Evolutionary conservation across 1,284 basidiomycete species (phyloP).

Genomic region (Porogramme epimiltina): DNA sequence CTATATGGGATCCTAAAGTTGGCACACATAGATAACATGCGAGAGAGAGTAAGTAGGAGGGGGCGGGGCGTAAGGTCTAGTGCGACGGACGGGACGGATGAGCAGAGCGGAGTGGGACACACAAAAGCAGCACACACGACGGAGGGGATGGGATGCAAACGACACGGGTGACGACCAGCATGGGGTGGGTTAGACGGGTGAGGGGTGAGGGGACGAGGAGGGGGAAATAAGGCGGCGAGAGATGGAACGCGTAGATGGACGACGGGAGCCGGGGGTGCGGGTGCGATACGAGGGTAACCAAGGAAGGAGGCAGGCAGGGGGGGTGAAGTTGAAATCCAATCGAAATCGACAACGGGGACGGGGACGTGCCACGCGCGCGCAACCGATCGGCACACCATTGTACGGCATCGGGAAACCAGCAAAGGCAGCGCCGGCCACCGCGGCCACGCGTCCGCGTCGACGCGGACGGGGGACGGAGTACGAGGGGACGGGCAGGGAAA

Average conservation of each 20-base stretch:
- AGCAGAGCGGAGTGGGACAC: background rate
- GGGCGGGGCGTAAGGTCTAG: background rate
- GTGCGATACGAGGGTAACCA: background rate
- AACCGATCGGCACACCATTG: slow-evolving; percentile 7
- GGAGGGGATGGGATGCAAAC: background rate
- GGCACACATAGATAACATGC: slow-evolving; percentile 25
- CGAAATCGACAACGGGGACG: slow-evolving; percentile 9
- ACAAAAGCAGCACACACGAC: background rate
- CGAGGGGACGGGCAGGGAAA: too few species aligned
- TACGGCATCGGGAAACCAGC: background rate
- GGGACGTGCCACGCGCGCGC: slow-evolving; percentile 3
- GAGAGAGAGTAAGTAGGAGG: background rate
- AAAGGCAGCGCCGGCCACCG: slow-evolving; percentile 16
- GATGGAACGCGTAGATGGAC: background rate
- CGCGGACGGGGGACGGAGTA: too few species aligned
- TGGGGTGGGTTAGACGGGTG: background rate
- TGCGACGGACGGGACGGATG: background rate
- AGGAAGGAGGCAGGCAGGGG: slow-evolving; percentile 1
- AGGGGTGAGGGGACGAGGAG: background rate
- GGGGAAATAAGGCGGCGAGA: background rate
- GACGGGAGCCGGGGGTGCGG: background rate
- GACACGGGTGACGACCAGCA: background rate
- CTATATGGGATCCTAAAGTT: slow-evolving; percentile 14
- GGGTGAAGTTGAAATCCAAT: slow-evolving; percentile 5
- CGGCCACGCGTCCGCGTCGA: too few species aligned